phyloP scores from a whole-genome alignment of 1,284 basidiomycete genomes.

The Pholiota adiposa region DNA sequence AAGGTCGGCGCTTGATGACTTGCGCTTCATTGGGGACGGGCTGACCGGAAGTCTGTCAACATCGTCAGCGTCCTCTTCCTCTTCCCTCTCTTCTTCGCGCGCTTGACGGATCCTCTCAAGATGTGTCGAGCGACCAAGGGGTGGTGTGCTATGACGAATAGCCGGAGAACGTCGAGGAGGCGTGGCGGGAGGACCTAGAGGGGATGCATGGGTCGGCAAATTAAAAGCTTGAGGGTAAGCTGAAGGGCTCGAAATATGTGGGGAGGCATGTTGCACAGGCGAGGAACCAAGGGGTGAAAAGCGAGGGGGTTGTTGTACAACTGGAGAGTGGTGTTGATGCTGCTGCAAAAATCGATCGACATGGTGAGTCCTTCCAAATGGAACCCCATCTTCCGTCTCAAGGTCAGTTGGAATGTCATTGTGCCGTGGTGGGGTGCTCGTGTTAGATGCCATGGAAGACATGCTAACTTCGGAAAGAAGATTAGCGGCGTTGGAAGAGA shows the following conservation, averaged over 20 bases:
- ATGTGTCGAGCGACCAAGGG: constrained; percentile 53
- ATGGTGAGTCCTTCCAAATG: constrained; percentile 74
- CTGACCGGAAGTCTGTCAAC: constrained; percentile 60
- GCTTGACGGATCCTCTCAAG: constrained; percentile 46
- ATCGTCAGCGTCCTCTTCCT: constrained; percentile 50
- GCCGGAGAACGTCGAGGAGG: constrained; percentile 36
- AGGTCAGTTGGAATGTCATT: constrained; percentile 50
- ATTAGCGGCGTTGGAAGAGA: constrained; percentile 29
- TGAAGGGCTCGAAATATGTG: constrained; percentile 21
- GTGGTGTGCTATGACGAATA: constrained; percentile 39
- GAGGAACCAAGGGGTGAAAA: constrained; percentile 27
- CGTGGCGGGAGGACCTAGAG: constrained; percentile 35
- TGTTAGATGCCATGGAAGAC: constrained; percentile 14
- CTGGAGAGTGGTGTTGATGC: constrained; percentile 36
- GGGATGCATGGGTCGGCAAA: constrained; percentile 33
- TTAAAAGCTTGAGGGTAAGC: constrained; percentile 32
- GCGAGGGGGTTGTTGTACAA: constrained; percentile 28
- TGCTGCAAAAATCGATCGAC: constrained; percentile 50
- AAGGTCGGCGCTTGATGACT: constrained; percentile 16
- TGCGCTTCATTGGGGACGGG: constrained; percentile 58
- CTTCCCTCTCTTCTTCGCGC: constrained; percentile 41
- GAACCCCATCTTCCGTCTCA: constrained; percentile 68
- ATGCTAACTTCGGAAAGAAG: constrained; percentile 25
- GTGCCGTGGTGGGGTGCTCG: constrained; percentile 37
- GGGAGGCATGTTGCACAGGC: constrained; percentile 27